phyloP scores from a whole-genome alignment of 2,329 filamentous ascomycete genomes.

The Fusarium xylarioides region DNA sequence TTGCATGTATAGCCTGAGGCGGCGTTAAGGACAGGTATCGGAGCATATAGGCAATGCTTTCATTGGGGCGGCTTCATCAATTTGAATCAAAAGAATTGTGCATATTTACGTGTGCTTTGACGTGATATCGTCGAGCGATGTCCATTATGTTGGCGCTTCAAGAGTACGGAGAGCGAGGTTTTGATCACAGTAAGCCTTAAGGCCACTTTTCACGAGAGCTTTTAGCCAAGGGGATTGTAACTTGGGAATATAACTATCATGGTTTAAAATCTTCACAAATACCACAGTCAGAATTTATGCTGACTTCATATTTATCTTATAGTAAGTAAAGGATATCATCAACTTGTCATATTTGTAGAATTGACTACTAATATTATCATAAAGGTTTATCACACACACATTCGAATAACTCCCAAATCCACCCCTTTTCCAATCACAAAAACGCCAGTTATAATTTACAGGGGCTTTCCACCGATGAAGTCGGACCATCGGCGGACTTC shows the following conservation, averaged over 20 bases:
- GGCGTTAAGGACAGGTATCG: conserved; percentile 33
- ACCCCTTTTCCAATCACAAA: conserved; percentile 34
- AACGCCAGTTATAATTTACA: conserved; percentile 61
- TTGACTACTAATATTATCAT: conserved; percentile 9
- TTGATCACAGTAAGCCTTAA: not conserved
- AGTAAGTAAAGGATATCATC: not conserved
- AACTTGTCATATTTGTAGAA: not conserved
- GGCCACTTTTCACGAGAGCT: not conserved
- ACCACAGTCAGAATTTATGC: too few species aligned
- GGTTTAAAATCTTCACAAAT: too few species aligned
- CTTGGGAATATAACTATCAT: too few species aligned
- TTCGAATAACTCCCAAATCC: conserved; percentile 14
- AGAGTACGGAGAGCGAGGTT: not conserved
- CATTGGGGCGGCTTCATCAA: conserved; percentile 5
- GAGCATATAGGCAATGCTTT: conserved; percentile 29
- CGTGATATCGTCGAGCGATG: not conserved
- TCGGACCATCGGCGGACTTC: conserved; percentile 96
- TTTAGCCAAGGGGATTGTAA: not conserved
- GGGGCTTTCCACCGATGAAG: conserved; percentile 87
- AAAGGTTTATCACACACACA: conserved; percentile 14
- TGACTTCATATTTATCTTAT: not conserved
- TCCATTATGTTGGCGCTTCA: not conserved
- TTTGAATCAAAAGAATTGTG: not conserved
- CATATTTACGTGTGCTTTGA: not conserved
- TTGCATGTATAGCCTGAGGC: conserved; percentile 28